Percentiles rank a stretch among this genome's conserved stretches.
These are phyloP conservation scores for Marsdenia floribunda DNA, from an alignment of 257 asterid species.

Conservation along the genomic window DNA sequence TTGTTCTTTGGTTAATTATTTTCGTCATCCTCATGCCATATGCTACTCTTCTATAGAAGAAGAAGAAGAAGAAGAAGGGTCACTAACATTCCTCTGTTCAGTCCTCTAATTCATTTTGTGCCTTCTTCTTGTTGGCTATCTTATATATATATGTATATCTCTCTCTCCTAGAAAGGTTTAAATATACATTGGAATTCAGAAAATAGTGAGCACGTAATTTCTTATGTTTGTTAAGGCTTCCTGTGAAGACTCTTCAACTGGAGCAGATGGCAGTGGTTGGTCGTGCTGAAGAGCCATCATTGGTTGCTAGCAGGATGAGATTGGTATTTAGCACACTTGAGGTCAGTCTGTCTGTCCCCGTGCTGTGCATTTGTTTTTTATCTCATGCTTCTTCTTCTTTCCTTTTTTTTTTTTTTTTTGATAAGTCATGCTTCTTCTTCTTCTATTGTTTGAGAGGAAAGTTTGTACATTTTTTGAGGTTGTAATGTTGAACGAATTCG, in stretches of 20 bases:
- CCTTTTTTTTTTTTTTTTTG: too few species aligned
- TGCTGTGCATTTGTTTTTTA: background rate
- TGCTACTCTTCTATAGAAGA: background rate
- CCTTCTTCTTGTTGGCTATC: background rate
- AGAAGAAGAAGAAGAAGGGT: too few species aligned
- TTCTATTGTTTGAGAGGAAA: conserved; percentile 1
- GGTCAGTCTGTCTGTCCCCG: conserved; percentile 34
- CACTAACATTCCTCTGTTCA: too few species aligned
- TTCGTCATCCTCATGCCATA: background rate
- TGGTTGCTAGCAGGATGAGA: conserved; percentile 91
- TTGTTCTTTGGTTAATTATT: background rate
- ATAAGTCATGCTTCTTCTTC: too few species aligned
- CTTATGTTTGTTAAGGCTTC: conserved; percentile 57
- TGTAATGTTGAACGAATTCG: background rate
- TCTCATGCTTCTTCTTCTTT: background rate
- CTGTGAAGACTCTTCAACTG: conserved; percentile 88
- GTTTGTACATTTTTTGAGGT: background rate
- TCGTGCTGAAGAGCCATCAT: conserved; percentile 77
- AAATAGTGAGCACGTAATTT: background rate
- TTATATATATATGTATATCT: too few species aligned
- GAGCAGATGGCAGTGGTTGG: conserved; percentile 93
- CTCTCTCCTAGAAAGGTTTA: background rate
- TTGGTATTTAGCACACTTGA: conserved; percentile 86
- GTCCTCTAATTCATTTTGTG: background rate
- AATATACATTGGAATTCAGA: background rate